Evolutionary conservation across 768 basidiomycete genomes (phyloP), one percentile per base, ranked within the genome.

Genomic region (Chlorophyllum brunneum): DNA sequence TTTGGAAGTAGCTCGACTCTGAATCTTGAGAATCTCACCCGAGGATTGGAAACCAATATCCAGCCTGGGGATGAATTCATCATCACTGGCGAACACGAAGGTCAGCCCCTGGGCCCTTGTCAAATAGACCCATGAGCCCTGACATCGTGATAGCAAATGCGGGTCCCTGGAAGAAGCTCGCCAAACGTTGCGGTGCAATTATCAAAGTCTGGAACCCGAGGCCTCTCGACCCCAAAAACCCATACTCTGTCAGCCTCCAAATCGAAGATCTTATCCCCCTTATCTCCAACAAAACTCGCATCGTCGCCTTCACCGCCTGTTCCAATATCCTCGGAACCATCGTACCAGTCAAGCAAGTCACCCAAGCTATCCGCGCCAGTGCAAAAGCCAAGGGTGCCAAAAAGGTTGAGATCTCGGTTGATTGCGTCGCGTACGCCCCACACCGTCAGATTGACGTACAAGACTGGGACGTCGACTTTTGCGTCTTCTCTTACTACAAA

Each of bases 391-490:
- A 76, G 46, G 83, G 86, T 22, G 74, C 77, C 9, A 63, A 63
- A 52, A 83, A 86, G 62, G 67, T 88, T 24, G 82, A 91, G 64
- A 71, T 89, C 11, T 79, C 76, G 0, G 74, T 90, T 2, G 89
- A 91, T 59, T 88, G 87, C 55, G 89, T 91, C 2, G 87, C 87
- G 2, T 89, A 85, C 58, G 85, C 86, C 3, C 87, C 88, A 0
- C 87, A 91, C 61, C 72, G 86, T 11, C 66, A 69, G 50, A 80
- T 91, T 26, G 82, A 91, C 58, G 88, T 88, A 13, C 78, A 74
- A 53, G 81, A 76, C 42, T 91, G 88, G 89, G 87, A 88, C 48
- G 73, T 88, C 30, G 86, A 92, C 57, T 89, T 81, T 61, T 78
- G 76, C 42, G 79, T 81, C 45, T 83, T 88, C 63, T 81, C 86